Evolutionary conservation across 805 yeast genomes (phyloP).

Genomic region (Scheffersomyces amazonensis): DNA sequence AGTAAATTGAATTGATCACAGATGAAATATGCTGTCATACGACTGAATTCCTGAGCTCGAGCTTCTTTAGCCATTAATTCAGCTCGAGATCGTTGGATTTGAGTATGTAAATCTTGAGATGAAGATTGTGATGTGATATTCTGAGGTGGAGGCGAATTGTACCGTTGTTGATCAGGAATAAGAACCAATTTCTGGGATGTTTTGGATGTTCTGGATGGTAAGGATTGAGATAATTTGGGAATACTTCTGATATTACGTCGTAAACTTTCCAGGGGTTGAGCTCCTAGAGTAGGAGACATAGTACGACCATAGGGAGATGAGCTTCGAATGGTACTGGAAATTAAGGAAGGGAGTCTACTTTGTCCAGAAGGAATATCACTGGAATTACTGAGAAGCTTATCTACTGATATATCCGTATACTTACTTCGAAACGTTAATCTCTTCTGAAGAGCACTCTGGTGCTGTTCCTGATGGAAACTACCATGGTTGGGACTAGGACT

Average conservation of each 20-base stretch:
- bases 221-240: slow-evolving; percentile 51
- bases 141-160: slow-evolving; percentile 8
- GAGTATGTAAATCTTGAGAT: slow-evolving; percentile 18
- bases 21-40: slow-evolving; percentile 90
- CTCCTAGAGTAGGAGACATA: slow-evolving; percentile 16
- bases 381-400: slow-evolving; percentile 69
- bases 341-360: slow-evolving; percentile 39
- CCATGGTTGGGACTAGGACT: no score
- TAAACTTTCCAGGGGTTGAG: slow-evolving; percentile 3
- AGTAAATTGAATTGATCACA: slow-evolving; percentile 77
- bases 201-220: slow-evolving; percentile 78
- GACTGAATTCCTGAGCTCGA: slow-evolving; percentile 61
- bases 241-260: slow-evolving; percentile 38
- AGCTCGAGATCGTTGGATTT: slow-evolving; percentile 45
- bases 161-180: slow-evolving; percentile 62
- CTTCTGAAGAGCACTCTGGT: slow-evolving; percentile 23
- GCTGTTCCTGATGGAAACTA: slow-evolving; percentile 12
- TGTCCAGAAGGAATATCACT: slow-evolving; percentile 89
- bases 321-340: slow-evolving; percentile 10
- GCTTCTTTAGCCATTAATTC: slow-evolving; percentile 58
- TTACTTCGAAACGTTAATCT: slow-evolving; percentile 34
- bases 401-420: slow-evolving; percentile 78
- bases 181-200: slow-evolving; percentile 82
- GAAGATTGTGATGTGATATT: not conserved
- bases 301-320: slow-evolving; percentile 3